These are phyloP conservation scores for Colletotrichum spinosum DNA, from an alignment of 2,329 filamentous ascomycete genomes.

Conservation along the genomic window DNA sequence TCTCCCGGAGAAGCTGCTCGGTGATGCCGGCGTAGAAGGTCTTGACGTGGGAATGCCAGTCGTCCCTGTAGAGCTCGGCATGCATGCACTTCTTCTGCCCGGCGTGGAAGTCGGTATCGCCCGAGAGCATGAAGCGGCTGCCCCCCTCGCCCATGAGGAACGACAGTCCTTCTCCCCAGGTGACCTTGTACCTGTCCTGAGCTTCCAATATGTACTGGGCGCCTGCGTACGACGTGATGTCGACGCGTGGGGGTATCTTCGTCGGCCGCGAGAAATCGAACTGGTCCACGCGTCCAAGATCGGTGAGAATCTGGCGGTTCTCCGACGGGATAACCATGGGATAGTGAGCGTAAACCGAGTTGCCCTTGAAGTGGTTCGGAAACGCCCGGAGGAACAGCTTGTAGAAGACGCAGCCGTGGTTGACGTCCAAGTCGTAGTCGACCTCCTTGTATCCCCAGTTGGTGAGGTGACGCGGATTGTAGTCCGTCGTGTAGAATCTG, in stretches of 20 bases:
- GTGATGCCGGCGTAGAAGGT: slow-evolving; percentile 75
- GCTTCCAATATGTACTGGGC: slow-evolving; percentile 72
- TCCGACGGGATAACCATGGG: slow-evolving; percentile 78
- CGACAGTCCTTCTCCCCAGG: slow-evolving; percentile 73
- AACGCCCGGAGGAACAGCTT: slow-evolving; percentile 85
- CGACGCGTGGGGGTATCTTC: slow-evolving; percentile 60
- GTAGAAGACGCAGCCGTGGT: slow-evolving; percentile 87
- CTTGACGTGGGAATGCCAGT: slow-evolving; percentile 73
- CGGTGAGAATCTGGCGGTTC: slow-evolving; percentile 76
- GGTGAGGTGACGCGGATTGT: slow-evolving; percentile 78
- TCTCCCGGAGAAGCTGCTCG: slow-evolving; percentile 70
- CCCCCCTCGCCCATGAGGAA: slow-evolving; percentile 69
- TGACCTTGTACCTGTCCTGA: slow-evolving; percentile 70
- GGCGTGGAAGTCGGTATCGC: slow-evolving; percentile 60
- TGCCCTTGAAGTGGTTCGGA: slow-evolving; percentile 80
- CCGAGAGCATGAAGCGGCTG: slow-evolving; percentile 67
- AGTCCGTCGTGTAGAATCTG: slow-evolving; percentile 83
- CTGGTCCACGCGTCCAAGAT: slow-evolving; percentile 73
- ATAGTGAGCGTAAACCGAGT: slow-evolving; percentile 86
- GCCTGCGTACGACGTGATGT: slow-evolving; percentile 70
- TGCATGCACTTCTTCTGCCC: slow-evolving; percentile 65
- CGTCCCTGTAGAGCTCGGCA: slow-evolving; percentile 69
- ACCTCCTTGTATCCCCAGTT: slow-evolving; percentile 87
- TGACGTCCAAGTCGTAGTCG: slow-evolving; percentile 77
- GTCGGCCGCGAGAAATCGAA: slow-evolving; percentile 77